Evolutionary conservation across 208 protist genomes (phyloP), one percentile per base, ranked within the genome.

Genomic region (Willaertia magna): DNA sequence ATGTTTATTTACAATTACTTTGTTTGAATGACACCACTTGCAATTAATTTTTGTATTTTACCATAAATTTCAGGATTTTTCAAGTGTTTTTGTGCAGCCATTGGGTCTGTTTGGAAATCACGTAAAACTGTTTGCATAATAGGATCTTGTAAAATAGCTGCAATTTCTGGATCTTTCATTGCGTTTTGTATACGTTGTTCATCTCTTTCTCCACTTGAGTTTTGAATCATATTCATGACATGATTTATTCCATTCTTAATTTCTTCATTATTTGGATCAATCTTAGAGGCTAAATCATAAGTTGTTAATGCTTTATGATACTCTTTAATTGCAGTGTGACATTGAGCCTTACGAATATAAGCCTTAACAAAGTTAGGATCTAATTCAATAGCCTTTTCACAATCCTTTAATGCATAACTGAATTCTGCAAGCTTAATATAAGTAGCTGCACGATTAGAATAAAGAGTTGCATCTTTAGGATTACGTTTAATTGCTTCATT

Each of bases 341-440:
- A 92, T 85, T 96, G 89, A 14, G 91, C 96, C 86, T 95, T 95
- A 81, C 95, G 90, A 43, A 91, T 92, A 89, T 96, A 88, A n/a
- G 39, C 86, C 48, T 85, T 90, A 79, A 88, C 86, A 89, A 97
- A 98, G 84, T 94, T 94, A 14, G 96, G 96, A 87, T 97, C 95
- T 81, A 98, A 87, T 85, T 95, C 90, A 52, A 98, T 93, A 88
- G 93, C 97, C 88, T 96, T 97, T 84, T 98, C 95, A n/a, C 93
- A 94, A 86, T 98, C 97, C 86, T 96, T 95, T 74, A 97, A 89
- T 22, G 95, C 96, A 61, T 96, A 89, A 86, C 91, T 94, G 88
- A 93, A 98, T 47, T 96, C 95, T 49, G 93, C 94, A 18, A 99
- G 91, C 92, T 99, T 99, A 59, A 97, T 92, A 90, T 98, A 98